Evolutionary conservation across 768 basidiomycete genomes (phyloP), one percentile per base, ranked within the genome.

Genomic region (Boletus patriciae): DNA sequence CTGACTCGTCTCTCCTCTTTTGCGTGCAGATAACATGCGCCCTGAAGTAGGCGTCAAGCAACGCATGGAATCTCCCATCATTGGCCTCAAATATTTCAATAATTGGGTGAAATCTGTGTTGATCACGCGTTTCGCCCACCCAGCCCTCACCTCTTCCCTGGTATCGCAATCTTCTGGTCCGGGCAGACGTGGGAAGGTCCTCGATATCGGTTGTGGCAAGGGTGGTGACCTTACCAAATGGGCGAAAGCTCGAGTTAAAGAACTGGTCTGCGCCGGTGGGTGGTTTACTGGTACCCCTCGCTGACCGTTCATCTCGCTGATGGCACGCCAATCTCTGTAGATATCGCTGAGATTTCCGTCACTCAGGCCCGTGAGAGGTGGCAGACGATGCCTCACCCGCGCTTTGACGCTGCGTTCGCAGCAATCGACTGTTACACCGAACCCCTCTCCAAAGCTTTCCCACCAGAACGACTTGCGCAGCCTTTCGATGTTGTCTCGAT

Each of bases 51-150:
- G 93, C 54, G 84, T 92, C 31, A 79, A 84, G 11, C 86, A 90
- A 65, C 90, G 97, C 33, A 81, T 82, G 61, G 85, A 89, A 18
- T 98, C 95, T 7, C 93, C 94, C 42, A 99, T 98, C 64, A 93
- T 97, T 52, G 97, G 97, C 37, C 83, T 99, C 52, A 98, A 97
- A 73, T 89, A 83, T 69, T 99, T 98, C 77, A 99, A 99, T 76
- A 99, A 99, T 76, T 99, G 97, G 97, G 89, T 98, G 64, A 99
- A 99, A 73, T 94, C 93, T 11, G 95, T 98, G 18, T 80, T 98
- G 59, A 97, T 99, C 67, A 87, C 89, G 10, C 90, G 90, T 50
- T 97, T 92, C 66, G 90, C 89, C 1, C 86, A 88, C 68, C 86
- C 88, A 3, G 86, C 78, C 33, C 78, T 93, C 37, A 72, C 77